Base-by-base conservation (phyloP, 1,139 yeast species). In the Diutina ranongensis region DNA sequence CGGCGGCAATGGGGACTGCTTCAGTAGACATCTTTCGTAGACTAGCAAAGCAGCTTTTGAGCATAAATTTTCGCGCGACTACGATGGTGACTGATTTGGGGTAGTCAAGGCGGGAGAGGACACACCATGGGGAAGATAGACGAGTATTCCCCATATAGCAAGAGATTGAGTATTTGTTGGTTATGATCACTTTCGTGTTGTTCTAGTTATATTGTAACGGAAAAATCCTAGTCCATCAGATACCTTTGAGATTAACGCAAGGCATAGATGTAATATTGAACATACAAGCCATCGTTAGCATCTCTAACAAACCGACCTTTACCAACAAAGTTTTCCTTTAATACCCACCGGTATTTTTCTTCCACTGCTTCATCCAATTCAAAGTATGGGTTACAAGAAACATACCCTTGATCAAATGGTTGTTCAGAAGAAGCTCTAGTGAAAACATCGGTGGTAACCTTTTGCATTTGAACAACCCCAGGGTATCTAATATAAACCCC, bases 241-340 rank as follows among this genome's bases (percentile, higher is more conserved):
- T n/a, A n/a, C n/a, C n/a, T n/a, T n/a, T n/a, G n/a, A n/a, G n/a
- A n/a, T n/a, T 48, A 50, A 31, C 54, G 53, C 27, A 52, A 46
- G 19, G 62, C 64, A 53, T 72, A 73, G 48, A 74, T 59, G 50
- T 63, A 65, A 61, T 76, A 77, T 58, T 77, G 81, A 40, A 76
- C 80, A 51, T 61, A 64, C 46, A 73, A 55, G 1, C 38, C 52
- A n/a, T 71, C 76, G 8, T 61, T 54, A 1, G 56, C 60, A 49
- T 67, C 72, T 56, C 78, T 68, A 36, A 71, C 56, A 52, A 76
- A 76, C 51, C 80, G 65, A 35, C 83, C 82, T 55, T 68, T 72
- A 35, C 80, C 82, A 36, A 74, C 42, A 45, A 76, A 62, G 49
- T 65, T 71, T 52, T 69, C 68, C 44, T 59, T 56, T 40, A 61